Percentiles rank a stretch among this genome's conserved stretches.
phyloP scores from a whole-genome alignment of 2,329 filamentous ascomycete genomes.

The Aspergillus quadricinctus region DNA sequence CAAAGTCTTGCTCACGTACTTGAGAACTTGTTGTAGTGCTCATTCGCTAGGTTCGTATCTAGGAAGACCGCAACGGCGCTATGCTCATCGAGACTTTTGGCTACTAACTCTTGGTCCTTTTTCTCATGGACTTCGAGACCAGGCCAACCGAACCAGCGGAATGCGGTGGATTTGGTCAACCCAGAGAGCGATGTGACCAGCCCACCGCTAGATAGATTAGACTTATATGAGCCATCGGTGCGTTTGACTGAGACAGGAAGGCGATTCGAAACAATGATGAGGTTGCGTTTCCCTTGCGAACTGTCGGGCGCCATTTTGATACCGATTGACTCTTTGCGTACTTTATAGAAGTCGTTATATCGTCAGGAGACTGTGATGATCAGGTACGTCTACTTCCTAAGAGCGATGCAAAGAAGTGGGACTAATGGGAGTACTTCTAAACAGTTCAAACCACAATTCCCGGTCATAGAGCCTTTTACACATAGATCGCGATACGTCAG shows the following conservation, averaged over 20 bases:
- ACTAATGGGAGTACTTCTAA: neutral
- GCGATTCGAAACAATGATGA: slow-evolving; percentile 79
- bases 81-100: slow-evolving; percentile 70
- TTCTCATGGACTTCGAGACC: slow-evolving; percentile 78
- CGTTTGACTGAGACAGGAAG: slow-evolving; percentile 89
- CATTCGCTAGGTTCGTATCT: slow-evolving; percentile 78
- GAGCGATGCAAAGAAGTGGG: neutral
- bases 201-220: slow-evolving; percentile 86
- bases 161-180: slow-evolving; percentile 79
- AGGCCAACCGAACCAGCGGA: slow-evolving; percentile 97
- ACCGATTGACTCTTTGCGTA: neutral
- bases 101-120: slow-evolving; percentile 63
- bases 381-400: neutral
- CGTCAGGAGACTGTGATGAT: neutral
- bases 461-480: neutral
- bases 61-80: slow-evolving; percentile 83
- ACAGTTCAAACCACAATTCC: neutral
- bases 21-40: slow-evolving; percentile 94
- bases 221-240: slow-evolving; percentile 73
- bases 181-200: slow-evolving; percentile 86
- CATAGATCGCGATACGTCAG: neutral
- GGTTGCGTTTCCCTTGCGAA: slow-evolving; percentile 19
- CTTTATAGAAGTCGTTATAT: neutral
- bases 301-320: neutral
- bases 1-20: slow-evolving; percentile 55